Base-by-base conservation (phyloP, 805 yeast genomes). In the Aciculoconidium aculeatum region DNA sequence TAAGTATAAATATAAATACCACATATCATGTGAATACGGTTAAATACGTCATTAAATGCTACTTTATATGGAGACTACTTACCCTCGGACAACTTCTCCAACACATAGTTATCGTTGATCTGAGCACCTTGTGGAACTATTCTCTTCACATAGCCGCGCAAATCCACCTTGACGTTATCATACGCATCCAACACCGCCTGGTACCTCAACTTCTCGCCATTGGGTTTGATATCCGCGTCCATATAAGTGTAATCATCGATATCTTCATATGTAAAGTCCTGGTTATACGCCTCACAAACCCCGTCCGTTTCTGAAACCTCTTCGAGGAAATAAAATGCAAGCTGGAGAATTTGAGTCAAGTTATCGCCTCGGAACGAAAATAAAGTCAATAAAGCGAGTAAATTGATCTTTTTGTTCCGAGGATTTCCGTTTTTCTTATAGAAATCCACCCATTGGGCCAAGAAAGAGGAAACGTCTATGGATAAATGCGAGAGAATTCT, bases 401-500 rank as follows among this genome's bases (percentile, higher is more conserved):
- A 57, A 40, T 72, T 75, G 30, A 80, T 58, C 52, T 90, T 90
- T 37, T 81, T 75, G 41, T 76, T 74, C 35, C 84, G 67, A 1
- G 94, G 88, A 44, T 79, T 86, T 23, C 80, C 82, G 33, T 83
- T 70, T 35, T 73, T 72, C 33, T 49, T 55, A 39, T 59, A 56
- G 40, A 52, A 49, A 16, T 62, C 58, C 36, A 69, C 51, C 64
- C 75, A 70, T 8, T 41, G 41, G 7, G 40, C 42, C 21, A 65
- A 22, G 28, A 59, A 54, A 13, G 34, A 39, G 7, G 36, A 26
- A 5, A 23, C 22, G 40, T 59, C 53, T 20, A 55, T 30, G 6
- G 54, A 36, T 26, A 55, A 32, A 30, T 51, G 57, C 15, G 40
- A 44, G 23, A 68, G 39, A 23, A 65, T 41, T 19, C 51, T 42